Conservation (phyloP, 1,139 yeast species). For the Kodamaea ohmeri region DNA sequence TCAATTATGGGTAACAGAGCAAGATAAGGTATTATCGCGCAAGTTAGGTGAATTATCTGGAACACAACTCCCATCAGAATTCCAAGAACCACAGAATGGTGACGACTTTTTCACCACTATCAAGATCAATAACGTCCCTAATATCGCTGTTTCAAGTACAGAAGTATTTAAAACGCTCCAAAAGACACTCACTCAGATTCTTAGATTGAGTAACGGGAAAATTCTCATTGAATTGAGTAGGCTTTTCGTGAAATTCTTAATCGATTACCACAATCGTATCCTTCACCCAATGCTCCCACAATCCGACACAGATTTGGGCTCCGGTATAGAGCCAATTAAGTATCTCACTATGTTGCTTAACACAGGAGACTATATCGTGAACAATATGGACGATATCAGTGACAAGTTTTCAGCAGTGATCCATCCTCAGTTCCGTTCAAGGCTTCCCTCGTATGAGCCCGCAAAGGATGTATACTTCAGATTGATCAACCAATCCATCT, state of each 20-base stretch:
- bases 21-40: slow-evolving; percentile 59
- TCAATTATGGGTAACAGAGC: slow-evolving; percentile 84
- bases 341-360: slow-evolving; percentile 73
- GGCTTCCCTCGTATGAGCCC: slow-evolving; percentile 46
- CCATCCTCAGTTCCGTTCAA: slow-evolving; percentile 31
- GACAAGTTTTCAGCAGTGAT: slow-evolving; percentile 57
- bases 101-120: slow-evolving; percentile 33
- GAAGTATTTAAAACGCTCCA: slow-evolving; percentile 80
- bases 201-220: slow-evolving; percentile 68
- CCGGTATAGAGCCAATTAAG: slow-evolving; percentile 54
- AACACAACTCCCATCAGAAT: slow-evolving; percentile 42
- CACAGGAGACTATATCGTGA: slow-evolving; percentile 86
- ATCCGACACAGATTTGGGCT: slow-evolving; percentile 21
- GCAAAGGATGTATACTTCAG: slow-evolving; percentile 57
- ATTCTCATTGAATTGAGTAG: slow-evolving; percentile 62
- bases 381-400: slow-evolving; percentile 74
- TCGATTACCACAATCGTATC: slow-evolving; percentile 60
- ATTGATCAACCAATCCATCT: slow-evolving; percentile 58
- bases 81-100: slow-evolving; percentile 16
- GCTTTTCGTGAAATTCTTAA: slow-evolving; percentile 66
- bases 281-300: slow-evolving; percentile 59
- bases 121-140: slow-evolving; percentile 47
- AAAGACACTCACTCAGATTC: slow-evolving; percentile 68
- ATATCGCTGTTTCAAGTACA: slow-evolving; percentile 78
- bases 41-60: slow-evolving; percentile 59